A percentile compares a stretch with the other conserved stretches of the same genome.
phyloP scores from a whole-genome alignment of 176 grass and related monocot species.

The Lolium perenne region DNA sequence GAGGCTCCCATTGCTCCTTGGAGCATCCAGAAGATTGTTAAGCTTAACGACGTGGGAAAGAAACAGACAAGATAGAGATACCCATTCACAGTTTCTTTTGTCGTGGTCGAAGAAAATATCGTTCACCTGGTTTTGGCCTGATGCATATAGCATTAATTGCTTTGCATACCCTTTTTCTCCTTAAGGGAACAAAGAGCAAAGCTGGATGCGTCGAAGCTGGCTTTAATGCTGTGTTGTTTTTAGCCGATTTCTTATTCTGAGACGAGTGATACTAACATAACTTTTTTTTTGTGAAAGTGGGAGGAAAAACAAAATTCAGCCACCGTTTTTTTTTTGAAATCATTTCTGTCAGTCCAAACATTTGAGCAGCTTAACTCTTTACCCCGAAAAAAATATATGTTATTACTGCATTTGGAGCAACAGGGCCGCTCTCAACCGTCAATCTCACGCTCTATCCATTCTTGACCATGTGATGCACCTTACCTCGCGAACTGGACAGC shows the following conservation, averaged over 20 bases:
- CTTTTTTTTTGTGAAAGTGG: too few species aligned
- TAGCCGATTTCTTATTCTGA: slow-evolving; percentile 9
- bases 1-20: slow-evolving; percentile 43
- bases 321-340: neutral
- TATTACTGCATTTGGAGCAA: neutral
- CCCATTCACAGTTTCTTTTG: slow-evolving; percentile 3
- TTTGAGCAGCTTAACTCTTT: neutral
- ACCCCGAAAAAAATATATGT: neutral
- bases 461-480: too few species aligned
- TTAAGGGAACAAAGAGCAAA: slow-evolving; percentile 44
- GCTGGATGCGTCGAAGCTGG: slow-evolving; percentile 8
- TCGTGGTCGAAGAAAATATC: neutral
- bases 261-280: too few species aligned
- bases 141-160: neutral
- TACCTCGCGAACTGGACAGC: too few species aligned
- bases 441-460: too few species aligned
- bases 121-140: neutral
- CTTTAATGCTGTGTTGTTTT: slow-evolving; percentile 35
- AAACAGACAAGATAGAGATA: slow-evolving; percentile 47
- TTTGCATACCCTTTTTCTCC: slow-evolving; percentile 3
- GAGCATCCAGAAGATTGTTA: slow-evolving; percentile 38
- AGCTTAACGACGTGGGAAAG: slow-evolving; percentile 38
- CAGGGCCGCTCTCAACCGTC: neutral
- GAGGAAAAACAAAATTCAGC: too few species aligned
- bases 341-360: slow-evolving; percentile 2